phyloP scores from a whole-genome alignment of 1,284 basidiomycete species.

The Inonotus obliquus region DNA sequence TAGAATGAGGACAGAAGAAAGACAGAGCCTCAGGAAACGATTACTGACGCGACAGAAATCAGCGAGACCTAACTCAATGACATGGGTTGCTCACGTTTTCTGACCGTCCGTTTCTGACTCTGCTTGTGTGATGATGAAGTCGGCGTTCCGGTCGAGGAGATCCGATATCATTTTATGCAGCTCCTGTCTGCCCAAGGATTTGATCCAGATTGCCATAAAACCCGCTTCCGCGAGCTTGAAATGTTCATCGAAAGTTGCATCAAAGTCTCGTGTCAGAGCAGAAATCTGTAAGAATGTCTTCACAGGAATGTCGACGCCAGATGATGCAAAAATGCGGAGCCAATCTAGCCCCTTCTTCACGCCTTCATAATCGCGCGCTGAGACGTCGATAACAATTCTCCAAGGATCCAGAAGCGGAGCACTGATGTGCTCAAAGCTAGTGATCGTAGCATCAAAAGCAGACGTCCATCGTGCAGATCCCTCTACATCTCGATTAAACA shows the following conservation, averaged over 20 bases:
- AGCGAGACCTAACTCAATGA: neutral
- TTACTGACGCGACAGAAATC: conserved; percentile 27
- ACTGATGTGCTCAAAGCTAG: conserved; percentile 15
- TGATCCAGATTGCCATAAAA: conserved; percentile 49
- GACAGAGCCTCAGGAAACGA: conserved; percentile 49
- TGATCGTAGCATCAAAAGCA: conserved; percentile 11
- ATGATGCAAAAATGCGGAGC: conserved; percentile 60
- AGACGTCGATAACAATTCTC: conserved; percentile 43
- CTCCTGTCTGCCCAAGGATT: conserved; percentile 51
- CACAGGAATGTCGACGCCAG: conserved; percentile 63
- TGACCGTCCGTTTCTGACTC: conserved; percentile 26
- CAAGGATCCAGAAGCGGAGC: conserved; percentile 47
- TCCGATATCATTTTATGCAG: conserved; percentile 46
- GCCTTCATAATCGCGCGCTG: conserved; percentile 40
- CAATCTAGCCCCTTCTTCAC: conserved; percentile 53
- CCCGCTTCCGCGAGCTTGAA: conserved; percentile 44
- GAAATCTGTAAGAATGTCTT: conserved; percentile 45
- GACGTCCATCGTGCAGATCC: conserved; percentile 19
- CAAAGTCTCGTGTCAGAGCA: conserved; percentile 35
- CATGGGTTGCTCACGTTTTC: conserved; percentile 32
- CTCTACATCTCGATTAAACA: conserved; percentile 54
- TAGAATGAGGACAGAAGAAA: conserved; percentile 54
- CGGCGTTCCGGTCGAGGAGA: conserved; percentile 41
- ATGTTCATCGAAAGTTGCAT: conserved; percentile 40
- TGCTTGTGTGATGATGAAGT: conserved; percentile 35